A percentile compares a stretch with the other conserved stretches of the same genome.
phyloP scores from a whole-genome alignment of 2,329 filamentous ascomycete species.

The Fusarium longipes region DNA sequence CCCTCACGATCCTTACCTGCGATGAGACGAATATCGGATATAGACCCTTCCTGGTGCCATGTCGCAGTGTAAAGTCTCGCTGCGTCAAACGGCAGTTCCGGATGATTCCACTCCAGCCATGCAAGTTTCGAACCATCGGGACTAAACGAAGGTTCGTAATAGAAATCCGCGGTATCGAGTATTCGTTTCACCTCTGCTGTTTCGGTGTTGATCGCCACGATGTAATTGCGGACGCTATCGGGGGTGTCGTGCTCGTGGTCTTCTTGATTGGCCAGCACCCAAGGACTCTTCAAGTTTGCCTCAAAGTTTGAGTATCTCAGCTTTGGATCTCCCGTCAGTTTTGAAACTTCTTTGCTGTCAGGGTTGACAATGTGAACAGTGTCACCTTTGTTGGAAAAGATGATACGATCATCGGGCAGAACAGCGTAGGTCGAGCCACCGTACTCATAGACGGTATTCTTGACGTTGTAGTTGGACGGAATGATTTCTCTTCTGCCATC shows the following conservation, averaged over 20 bases:
- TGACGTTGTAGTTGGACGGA: slow-evolving; percentile 56
- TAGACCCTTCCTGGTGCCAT: slow-evolving; percentile 50
- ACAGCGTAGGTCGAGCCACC: slow-evolving; percentile 60
- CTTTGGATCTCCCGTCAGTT: slow-evolving; percentile 48
- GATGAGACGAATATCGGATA: slow-evolving; percentile 51
- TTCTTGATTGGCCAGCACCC: slow-evolving; percentile 65
- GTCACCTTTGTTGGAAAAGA: slow-evolving; percentile 60
- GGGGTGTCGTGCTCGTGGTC: slow-evolving; percentile 56
- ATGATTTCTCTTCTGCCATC: slow-evolving; percentile 55
- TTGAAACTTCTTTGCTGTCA: slow-evolving; percentile 48
- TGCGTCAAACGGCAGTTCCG: slow-evolving; percentile 63
- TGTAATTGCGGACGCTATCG: slow-evolving; percentile 50
- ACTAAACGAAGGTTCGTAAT: slow-evolving; percentile 62
- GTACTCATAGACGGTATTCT: slow-evolving; percentile 64
- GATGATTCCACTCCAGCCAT: slow-evolving; percentile 68
- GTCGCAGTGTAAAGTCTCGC: slow-evolving; percentile 58
- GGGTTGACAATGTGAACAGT: slow-evolving; percentile 58
- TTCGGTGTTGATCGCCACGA: slow-evolving; percentile 55
- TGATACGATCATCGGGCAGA: slow-evolving; percentile 53
- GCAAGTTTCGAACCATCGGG: slow-evolving; percentile 57
- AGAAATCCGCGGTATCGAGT: slow-evolving; percentile 62
- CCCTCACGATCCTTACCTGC: slow-evolving; percentile 57
- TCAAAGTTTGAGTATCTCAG: slow-evolving; percentile 62
- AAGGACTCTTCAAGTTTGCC: slow-evolving; percentile 52
- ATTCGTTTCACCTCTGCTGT: slow-evolving; percentile 57